Percentiles rank a stretch among this genome's conserved stretches.
These are phyloP conservation scores for Alternaria hordeiaustralica DNA, from an alignment of 2,329 filamentous ascomycete genomes.

Conservation along the genomic window DNA sequence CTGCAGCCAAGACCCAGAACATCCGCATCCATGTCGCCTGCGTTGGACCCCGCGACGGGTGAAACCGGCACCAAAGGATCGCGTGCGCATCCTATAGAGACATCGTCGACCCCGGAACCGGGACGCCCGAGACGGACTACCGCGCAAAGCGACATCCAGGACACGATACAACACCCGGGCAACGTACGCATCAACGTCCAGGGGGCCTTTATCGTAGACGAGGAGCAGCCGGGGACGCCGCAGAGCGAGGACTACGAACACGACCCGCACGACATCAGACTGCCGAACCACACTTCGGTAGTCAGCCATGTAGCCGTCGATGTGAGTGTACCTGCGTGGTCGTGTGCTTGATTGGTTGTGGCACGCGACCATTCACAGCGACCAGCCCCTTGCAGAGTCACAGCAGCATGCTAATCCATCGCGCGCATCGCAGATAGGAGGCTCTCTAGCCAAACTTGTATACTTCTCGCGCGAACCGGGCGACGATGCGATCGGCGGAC, in stretches of 20 bases:
- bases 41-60: conserved; percentile 40
- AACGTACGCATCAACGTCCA: conserved; percentile 94
- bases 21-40: conserved; percentile 39
- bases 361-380: conserved; percentile 20
- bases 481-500: conserved; percentile 80
- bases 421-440: conserved; percentile 74
- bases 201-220: conserved; percentile 94
- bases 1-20: conserved; percentile 46
- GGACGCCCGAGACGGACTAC: conserved; percentile 38
- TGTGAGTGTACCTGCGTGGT: conserved; percentile 62
- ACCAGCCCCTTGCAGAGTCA: neutral
- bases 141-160: conserved; percentile 52
- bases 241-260: conserved; percentile 63
- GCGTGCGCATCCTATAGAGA: conserved; percentile 26
- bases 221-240: conserved; percentile 60
- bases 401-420: conserved; percentile 22
- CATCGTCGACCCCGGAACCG: conserved; percentile 19
- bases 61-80: conserved; percentile 34
- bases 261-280: conserved; percentile 90
- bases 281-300: conserved; percentile 92
- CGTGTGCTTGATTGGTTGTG: conserved; percentile 17
- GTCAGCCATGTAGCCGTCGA: conserved; percentile 98
- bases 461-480: conserved; percentile 92
- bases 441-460: conserved; percentile 93
- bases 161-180: conserved; percentile 65